Evolutionary conservation across 441 rosid species (phyloP).

Genomic region (Daphne laureola): DNA sequence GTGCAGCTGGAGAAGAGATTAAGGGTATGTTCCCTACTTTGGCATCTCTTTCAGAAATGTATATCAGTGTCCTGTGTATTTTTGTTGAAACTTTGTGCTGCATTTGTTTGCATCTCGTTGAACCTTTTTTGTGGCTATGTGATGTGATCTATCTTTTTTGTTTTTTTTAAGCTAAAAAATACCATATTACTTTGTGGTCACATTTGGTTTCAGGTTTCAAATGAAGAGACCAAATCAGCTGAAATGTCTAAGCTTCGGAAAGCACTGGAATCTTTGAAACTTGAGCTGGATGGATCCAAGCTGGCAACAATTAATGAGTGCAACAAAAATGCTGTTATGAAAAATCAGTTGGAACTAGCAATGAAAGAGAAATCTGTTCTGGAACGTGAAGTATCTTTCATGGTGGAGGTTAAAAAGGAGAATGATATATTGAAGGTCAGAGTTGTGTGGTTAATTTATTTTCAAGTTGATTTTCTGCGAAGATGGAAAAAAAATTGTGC

Average conservation of each 20-base stretch:
- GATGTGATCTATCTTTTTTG: neutral
- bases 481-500: neutral
- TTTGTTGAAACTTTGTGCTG: neutral
- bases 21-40: slow-evolving; percentile 54
- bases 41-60: slow-evolving; percentile 6
- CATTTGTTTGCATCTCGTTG: neutral
- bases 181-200: neutral
- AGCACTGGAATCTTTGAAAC: slow-evolving; percentile 62
- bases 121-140: neutral
- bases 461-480: slow-evolving; percentile 2
- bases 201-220: slow-evolving; percentile 53
- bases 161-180: too few relatives aligned
- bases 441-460: slow-evolving; percentile 7
- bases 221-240: slow-evolving; percentile 67
- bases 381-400: slow-evolving; percentile 56
- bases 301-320: slow-evolving; percentile 82
- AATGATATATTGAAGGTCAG: slow-evolving; percentile 68
- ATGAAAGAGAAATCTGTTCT: slow-evolving; percentile 69
- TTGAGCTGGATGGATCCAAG: slow-evolving; percentile 91
- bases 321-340: slow-evolving; percentile 81
- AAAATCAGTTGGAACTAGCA: slow-evolving; percentile 70
- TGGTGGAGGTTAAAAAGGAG: slow-evolving; percentile 68
- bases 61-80: neutral
- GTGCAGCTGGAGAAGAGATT: slow-evolving; percentile 81
- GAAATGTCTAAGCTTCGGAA: slow-evolving; percentile 79